A percentile compares a stretch with the other conserved stretches of the same genome.
Evolutionary conservation across 495 filamentous ascomycete species (phyloP).

Genomic region (Cladorrhinum samala): DNA sequence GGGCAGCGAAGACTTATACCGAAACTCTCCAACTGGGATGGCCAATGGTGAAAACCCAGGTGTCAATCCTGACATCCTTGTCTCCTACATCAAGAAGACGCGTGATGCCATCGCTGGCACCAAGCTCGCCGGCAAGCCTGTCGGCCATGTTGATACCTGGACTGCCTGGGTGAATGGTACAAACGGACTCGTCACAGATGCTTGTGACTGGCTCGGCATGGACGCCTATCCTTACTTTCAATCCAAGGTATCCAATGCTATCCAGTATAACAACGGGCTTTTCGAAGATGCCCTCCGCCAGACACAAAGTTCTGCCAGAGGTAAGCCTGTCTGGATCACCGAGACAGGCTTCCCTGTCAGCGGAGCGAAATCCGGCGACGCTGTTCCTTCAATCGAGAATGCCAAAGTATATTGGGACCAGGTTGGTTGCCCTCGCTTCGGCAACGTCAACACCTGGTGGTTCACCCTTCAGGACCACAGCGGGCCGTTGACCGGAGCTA

Average conservation of each 20-base stretch:
- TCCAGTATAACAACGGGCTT: conserved; percentile 52
- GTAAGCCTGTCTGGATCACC: conserved; percentile 79
- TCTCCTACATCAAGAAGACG: conserved; percentile 60
- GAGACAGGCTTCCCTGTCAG: conserved; percentile 84
- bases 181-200: conserved; percentile 64
- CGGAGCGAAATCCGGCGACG: conserved; percentile 54
- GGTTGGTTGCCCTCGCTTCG: conserved; percentile 67
- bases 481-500: conserved; percentile 41
- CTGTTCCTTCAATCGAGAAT: conserved; percentile 59
- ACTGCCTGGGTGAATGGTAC: conserved; percentile 70
- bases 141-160: conserved; percentile 95
- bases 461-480: conserved; percentile 66
- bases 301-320: conserved; percentile 52
- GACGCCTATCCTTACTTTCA: conserved; percentile 74
- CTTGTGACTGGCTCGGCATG: conserved; percentile 70
- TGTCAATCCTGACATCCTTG: conserved; percentile 51
- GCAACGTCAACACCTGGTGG: conserved; percentile 66
- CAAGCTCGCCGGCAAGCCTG: conserved; percentile 43
- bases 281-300: conserved; percentile 57
- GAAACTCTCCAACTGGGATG: conserved; percentile 55
- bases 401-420: conserved; percentile 74
- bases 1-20: conserved; percentile 87
- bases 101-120: conserved; percentile 55
- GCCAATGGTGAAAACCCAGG: conserved; percentile 40
- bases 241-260: conserved; percentile 55